These are phyloP conservation scores for Pseudogymnoascus sp. DNA, from an alignment of 2,329 filamentous ascomycete genomes.

Conservation along the genomic window DNA sequence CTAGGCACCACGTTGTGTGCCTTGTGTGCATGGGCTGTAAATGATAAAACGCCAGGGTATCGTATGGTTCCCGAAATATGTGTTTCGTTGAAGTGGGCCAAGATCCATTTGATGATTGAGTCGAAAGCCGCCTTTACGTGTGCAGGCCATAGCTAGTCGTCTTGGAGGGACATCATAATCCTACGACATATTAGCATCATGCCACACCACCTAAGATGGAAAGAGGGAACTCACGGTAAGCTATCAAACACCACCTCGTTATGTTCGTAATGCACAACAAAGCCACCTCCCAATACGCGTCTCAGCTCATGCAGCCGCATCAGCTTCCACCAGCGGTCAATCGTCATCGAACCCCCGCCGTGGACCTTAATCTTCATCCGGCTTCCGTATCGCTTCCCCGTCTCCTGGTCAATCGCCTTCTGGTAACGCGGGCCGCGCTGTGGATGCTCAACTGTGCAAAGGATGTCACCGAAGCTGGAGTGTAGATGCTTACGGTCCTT, in stretches of 20 bases:
- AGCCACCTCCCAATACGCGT: conserved; percentile 52
- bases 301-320: conserved; percentile 53
- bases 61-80: neutral
- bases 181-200: neutral
- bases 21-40: neutral
- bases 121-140: neutral
- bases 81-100: neutral
- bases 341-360: conserved; percentile 49
- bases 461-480: conserved; percentile 55
- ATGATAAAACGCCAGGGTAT: conserved; percentile 5
- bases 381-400: conserved; percentile 51
- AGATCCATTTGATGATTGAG: neutral
- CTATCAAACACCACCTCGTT: conserved; percentile 53
- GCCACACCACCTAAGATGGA: no score
- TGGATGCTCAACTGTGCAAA: conserved; percentile 58
- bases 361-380: conserved; percentile 53
- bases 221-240: conserved; percentile 35
- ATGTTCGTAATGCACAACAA: conserved; percentile 53
- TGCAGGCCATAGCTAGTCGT: neutral
- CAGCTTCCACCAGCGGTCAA: conserved; percentile 70
- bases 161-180: conserved; percentile 1
- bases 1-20: neutral
- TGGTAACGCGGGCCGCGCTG: conserved; percentile 58
- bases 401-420: conserved; percentile 53
- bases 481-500: conserved; percentile 60